Evolutionary conservation across 2,329 filamentous ascomycete genomes (phyloP), one percentile per base, ranked within the genome.

Genomic region (Trematosphaeria pertusa): DNA sequence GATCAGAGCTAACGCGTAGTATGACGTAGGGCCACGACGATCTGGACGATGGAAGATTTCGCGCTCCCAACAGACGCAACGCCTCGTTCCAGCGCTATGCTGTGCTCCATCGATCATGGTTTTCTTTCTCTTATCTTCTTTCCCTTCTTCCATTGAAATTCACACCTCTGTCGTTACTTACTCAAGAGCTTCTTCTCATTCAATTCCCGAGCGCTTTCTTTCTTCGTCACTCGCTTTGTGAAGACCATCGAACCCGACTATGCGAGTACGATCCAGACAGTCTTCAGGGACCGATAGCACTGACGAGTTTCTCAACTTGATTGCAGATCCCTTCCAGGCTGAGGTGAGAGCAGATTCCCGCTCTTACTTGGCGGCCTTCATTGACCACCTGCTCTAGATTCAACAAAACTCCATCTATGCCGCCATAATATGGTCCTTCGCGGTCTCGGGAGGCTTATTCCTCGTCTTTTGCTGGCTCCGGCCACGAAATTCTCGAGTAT

Each of bases 401-500:
- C 76, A 78, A 69, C 65, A 76, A 49, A 80, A 81, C 48, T 88
- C 91, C 37, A 81, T 97, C 44, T 87, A 86, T 74, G 88, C 90
- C 45, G 90, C 92, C 26, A 76, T 97, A 34, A 88, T 81, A 50
- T 91, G 88, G 21, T 96, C 92, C 6, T 71, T 96, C 38, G 88
- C 85, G 41, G 76, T 94, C 65, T 90, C 91, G 5, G 67, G 84
- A 46, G 77, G 86, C 50, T 86, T 96, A 57, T 86, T 90, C 50
- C 70, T 96, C 48, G 74, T 86, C 54, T 99, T 97, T 79, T 97
- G 91, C 57, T 80, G 96, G 61, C 80, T 97, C 37, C 88, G 94
- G 54, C 94, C 94, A 3, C 91, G 91, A 71, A 92, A 97, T 71
- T 88, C 87, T 43, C 82, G 92, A 55, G 89, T 97, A 35, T 99